phyloP scores from a whole-genome alignment of 352 stramenopile genomes.

The Aphanomyces cochlioides region DNA sequence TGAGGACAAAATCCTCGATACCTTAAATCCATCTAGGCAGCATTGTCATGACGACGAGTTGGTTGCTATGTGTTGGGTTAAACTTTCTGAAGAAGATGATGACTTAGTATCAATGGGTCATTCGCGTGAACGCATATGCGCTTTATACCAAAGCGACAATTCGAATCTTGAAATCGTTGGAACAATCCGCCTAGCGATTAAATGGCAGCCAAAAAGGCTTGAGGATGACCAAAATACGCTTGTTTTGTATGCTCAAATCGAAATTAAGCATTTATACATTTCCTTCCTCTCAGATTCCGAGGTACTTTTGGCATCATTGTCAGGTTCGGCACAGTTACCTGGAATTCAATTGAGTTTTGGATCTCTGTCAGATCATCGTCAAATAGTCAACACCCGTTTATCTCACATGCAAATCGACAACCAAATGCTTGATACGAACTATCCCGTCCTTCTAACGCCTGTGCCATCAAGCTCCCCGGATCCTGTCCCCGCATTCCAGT shows the following conservation, averaged over 20 bases:
- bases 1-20: conserved; percentile 81
- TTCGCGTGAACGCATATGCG: conserved; percentile 55
- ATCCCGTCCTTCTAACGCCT: conserved; percentile 67
- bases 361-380: conserved; percentile 57
- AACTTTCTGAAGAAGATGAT: conserved; percentile 43
- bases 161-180: conserved; percentile 57
- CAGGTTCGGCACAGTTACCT: conserved; percentile 27
- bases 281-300: conserved; percentile 61
- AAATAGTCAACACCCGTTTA: conserved; percentile 72
- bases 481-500: conserved; percentile 69
- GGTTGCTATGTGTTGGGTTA: conserved; percentile 75
- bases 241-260: conserved; percentile 62
- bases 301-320: conserved; percentile 13
- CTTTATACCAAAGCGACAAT: conserved; percentile 46
- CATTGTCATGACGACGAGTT: conserved; percentile 74
- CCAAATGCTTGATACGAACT: conserved; percentile 80
- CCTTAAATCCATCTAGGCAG: conserved; percentile 81
- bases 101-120: conserved; percentile 31
- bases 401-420: conserved; percentile 84
- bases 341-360: conserved; percentile 77
- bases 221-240: conserved; percentile 39
- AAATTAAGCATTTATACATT: conserved; percentile 68
- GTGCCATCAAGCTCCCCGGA: conserved; percentile 64
- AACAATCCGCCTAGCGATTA: conserved; percentile 65
- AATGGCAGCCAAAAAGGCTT: conserved; percentile 73